Evolutionary conservation across 345 rosid genomes (phyloP), one percentile per base, ranked within the genome.

Genomic region (Psidium friedrichsthalianum): DNA sequence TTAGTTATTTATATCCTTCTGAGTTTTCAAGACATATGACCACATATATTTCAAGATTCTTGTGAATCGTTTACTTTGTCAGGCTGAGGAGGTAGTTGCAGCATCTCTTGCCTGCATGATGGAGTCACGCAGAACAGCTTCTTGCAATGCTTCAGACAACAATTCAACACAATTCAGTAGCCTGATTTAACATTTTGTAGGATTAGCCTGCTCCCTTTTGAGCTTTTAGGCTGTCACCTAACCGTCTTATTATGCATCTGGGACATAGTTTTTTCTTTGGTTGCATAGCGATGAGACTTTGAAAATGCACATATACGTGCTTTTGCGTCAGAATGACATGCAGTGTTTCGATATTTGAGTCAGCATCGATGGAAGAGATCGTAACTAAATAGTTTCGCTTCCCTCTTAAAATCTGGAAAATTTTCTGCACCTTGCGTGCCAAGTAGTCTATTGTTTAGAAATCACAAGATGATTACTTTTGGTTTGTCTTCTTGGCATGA

Each of bases 131-230:
- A 82, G 90, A 76, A 90, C 86, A 53, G 56, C 54, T 74, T 87
- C 87, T 61, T 81, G 90, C 83, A 76, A 42, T 57, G 86, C 85
- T 78, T 64, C 69, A 29, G 69, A n/a, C 32, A 59, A 59, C 27
- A 29, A n/a, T 59, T 29, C 69, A 59, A 59, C 36, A 87, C 86
- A 82, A 90, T 93, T 87, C 90, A 92, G 54, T 92, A 92, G 95
- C 93, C 84, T 89, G 86, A 83, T 85, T 61, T 18, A 49, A 61
- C 74, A 61, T 61, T 61, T 61, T 14, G 16, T 13, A 59, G 74
- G 74, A 27, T 59, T 16, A 59, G 40, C 74, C 74, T 27, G 20
- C 74, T 61, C 74, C 74, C 20, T 14, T 61, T 27, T 61, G 74
- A 61, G 40, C 74, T 27, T 61, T 59, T 59, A 59, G 36, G 29